Base-by-base conservation (phyloP, 2,329 filamentous ascomycete genomes). In the Pestalotiopsis sp. region DNA sequence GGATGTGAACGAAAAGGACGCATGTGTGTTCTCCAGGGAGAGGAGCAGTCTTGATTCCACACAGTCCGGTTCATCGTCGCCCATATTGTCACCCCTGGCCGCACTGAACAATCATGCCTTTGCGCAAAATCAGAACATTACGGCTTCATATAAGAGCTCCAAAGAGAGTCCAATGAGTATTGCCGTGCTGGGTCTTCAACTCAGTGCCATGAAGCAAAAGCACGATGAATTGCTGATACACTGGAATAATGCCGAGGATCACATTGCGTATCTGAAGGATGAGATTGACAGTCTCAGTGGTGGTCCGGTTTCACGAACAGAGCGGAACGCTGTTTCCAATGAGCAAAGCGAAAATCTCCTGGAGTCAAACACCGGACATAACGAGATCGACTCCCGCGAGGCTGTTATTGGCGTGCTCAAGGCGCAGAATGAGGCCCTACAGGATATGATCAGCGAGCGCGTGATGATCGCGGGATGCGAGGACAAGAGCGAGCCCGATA, bases 221-320 rank as follows among this genome's bases (percentile, higher is more conserved):
- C 39, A 64, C 25, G 61, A 64, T n/a, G 27, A 62, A n/a, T 36
- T 62, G 25, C n/a, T 36, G 59, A 39, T 62, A 36, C 31, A 62
- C 9, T 62, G 59, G 59, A 31, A 62, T 12, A 62, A 62, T 20
- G 59, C 59, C 38, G 27, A 38, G 25, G 59, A 20, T 5, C 59
- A 62, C 12, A 62, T 62, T 23, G 59, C 31, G 20, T 14, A 62
- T 36, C 17, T 62, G 7, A n/a, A 62, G n/a, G 20, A 36, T 20
- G 59, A 62, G 17, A 38, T 62, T 4, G 59, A 62, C 23, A 12
- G 14, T 9, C n/a, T 36, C 20, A 27, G 6, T 7, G 25, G 23
- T 25, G 57, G 23, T 13, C 4, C 23, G 11, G 23, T 27, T 13
- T 17, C 57, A 13, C 9, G 11, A 25, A 9, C 23, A 36, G 27